phyloP scores from a whole-genome alignment of 257 asterid species.

The Solanum sitiens region DNA sequence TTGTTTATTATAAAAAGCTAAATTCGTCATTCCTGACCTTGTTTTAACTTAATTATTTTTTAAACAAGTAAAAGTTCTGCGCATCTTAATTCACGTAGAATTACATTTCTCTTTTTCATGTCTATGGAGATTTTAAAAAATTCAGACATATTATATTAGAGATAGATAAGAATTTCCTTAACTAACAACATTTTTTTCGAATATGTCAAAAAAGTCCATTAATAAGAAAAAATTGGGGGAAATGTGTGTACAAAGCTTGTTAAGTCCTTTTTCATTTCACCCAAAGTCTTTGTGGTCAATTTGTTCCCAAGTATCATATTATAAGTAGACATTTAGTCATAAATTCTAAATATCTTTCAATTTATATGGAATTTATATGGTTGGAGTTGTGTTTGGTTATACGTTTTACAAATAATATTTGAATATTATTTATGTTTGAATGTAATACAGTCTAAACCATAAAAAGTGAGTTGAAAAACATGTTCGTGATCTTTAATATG shows the following conservation, averaged over 20 bases:
- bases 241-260: background rate
- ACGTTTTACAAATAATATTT: too few relatives aligned
- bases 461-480: too few relatives aligned
- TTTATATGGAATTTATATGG: background rate
- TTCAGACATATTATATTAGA: too few relatives aligned
- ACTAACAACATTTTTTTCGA: background rate
- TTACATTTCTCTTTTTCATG: too few relatives aligned
- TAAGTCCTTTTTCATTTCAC: background rate
- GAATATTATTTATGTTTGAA: too few relatives aligned
- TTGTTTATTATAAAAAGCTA: too few relatives aligned
- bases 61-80: background rate
- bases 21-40: background rate
- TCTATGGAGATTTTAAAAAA: too few relatives aligned
- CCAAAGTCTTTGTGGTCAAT: background rate
- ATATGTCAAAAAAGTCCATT: background rate
- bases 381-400: background rate
- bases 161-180: background rate
- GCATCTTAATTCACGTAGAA: too few relatives aligned
- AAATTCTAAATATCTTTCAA: background rate
- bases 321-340: background rate
- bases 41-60: background rate
- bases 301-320: background rate
- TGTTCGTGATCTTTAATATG: too few relatives aligned
- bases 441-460: background rate
- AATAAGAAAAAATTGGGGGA: background rate